Conservation (phyloP, 148 eudicot species). For the Silene uniflora region DNA sequence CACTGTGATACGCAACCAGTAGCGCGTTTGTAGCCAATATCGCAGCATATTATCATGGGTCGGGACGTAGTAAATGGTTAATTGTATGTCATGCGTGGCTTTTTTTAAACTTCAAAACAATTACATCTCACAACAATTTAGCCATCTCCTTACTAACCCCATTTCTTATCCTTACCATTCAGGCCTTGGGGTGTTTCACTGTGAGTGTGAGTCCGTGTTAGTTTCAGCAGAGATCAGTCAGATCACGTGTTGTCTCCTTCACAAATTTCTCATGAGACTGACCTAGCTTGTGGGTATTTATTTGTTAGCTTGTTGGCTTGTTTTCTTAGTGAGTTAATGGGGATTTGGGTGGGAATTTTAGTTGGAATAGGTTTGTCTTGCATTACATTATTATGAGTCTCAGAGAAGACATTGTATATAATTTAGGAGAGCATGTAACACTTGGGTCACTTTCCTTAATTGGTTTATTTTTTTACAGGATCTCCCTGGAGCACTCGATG, state of each 20-base stretch:
- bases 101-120: not conserved
- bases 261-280: not conserved
- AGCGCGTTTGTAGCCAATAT: too few species aligned
- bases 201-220: too few species aligned
- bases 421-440: not conserved
- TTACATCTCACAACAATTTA: not conserved
- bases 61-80: too few species aligned
- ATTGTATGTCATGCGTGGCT: not conserved
- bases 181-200: not conserved
- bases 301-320: too few species aligned
- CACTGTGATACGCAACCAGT: too few species aligned
- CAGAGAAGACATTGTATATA: not conserved
- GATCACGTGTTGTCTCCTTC: not conserved
- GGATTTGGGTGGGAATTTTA: too few species aligned
- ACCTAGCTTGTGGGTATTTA: not conserved
- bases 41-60: too few species aligned
- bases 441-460: not conserved
- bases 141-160: not conserved
- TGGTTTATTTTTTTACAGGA: constrained; percentile 40
- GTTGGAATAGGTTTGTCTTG: too few species aligned
- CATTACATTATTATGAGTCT: too few species aligned
- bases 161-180: not conserved
- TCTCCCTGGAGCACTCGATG: constrained; percentile 98
- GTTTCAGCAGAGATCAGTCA: not conserved
- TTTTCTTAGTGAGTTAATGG: too few species aligned